phyloP scores from a whole-genome alignment of 176 grass and related monocot species.

The Cocos nucifera region DNA sequence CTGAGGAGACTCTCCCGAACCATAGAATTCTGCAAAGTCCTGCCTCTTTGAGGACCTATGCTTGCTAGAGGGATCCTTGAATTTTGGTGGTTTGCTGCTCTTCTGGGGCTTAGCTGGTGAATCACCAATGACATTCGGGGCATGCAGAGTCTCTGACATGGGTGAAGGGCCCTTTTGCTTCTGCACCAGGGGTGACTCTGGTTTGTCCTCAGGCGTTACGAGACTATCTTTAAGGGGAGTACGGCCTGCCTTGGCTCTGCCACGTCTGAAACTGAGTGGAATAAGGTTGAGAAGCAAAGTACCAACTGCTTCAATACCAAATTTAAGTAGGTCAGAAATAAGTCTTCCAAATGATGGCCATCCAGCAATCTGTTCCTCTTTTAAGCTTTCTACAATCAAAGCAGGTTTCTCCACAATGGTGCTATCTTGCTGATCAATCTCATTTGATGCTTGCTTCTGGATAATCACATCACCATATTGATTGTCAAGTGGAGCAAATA shows the following conservation, averaged over 20 bases:
- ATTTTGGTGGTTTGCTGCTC: constrained; percentile 49
- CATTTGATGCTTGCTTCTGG: constrained; percentile 39
- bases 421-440: constrained; percentile 33
- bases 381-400: constrained; percentile 66
- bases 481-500: too few relatives aligned
- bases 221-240: constrained; percentile 65
- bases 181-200: constrained; percentile 27
- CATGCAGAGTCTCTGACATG: constrained; percentile 45
- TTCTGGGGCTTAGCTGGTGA: constrained; percentile 49
- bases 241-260: constrained; percentile 41
- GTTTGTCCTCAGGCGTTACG: constrained; percentile 59
- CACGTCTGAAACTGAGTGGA: constrained; percentile 25
- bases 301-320: constrained; percentile 59
- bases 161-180: constrained; percentile 55
- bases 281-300: constrained; percentile 53
- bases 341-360: constrained; percentile 89
- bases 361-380: constrained; percentile 78
- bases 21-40: constrained; percentile 66
- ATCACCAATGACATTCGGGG: constrained; percentile 29
- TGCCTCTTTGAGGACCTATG: constrained; percentile 83
- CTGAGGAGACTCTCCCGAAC: constrained; percentile 35
- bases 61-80: constrained; percentile 82
- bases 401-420: constrained; percentile 31
- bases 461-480: background rate
- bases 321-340: constrained; percentile 62